Evolutionary conservation across 495 filamentous ascomycete genomes (phyloP).

Genomic region (Tuber brumale): DNA sequence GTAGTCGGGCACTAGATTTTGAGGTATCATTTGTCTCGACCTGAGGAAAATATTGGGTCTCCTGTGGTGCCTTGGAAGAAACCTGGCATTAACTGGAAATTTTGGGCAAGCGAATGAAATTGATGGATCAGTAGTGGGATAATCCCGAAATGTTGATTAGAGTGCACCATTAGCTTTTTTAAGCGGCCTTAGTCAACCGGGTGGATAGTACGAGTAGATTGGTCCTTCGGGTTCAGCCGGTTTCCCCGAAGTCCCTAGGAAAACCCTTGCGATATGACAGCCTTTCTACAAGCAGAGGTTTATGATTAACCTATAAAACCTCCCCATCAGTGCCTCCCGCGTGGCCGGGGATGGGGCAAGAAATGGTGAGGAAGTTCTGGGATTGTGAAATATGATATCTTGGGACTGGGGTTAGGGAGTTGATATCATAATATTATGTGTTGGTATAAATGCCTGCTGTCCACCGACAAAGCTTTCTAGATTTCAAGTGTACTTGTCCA

Average conservation of each 20-base stretch:
- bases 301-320: not conserved
- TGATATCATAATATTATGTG: not conserved
- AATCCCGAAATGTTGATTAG: not conserved
- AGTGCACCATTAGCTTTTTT: not conserved
- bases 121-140: not conserved
- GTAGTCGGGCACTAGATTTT: not conserved
- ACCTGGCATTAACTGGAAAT: not conserved
- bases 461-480: not conserved
- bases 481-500: not conserved
- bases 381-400: conserved; percentile 5
- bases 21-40: not conserved
- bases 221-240: not conserved
- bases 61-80: not conserved
- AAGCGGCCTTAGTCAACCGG: not conserved
- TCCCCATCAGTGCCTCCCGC: not conserved
- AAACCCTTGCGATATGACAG: not conserved
- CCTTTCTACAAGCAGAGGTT: not conserved
- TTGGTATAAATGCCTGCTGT: not conserved
- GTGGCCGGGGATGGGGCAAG: not conserved
- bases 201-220: not conserved
- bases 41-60: not conserved
- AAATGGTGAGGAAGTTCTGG: not conserved
- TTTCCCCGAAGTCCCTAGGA: not conserved
- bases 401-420: not conserved
- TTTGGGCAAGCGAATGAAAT: not conserved